Evolutionary conservation across 2,329 filamentous ascomycete species (phyloP).

Genomic region (Epichloe baconii): DNA sequence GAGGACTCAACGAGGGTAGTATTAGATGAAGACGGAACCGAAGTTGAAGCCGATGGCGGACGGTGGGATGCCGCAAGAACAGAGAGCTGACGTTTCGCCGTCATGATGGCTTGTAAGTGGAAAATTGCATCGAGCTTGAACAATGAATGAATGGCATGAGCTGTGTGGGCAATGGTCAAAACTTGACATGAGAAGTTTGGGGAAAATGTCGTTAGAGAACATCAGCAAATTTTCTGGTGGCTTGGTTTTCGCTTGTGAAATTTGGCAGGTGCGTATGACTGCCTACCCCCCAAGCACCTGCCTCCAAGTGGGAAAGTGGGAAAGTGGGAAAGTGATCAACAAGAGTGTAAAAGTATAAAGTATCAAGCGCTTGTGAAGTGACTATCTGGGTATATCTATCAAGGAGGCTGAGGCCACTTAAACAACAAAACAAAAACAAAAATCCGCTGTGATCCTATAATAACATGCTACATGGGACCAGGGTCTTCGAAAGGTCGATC

Average conservation of each 20-base stretch:
- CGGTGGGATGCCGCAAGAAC: conserved; percentile 1
- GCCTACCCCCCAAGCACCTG: not conserved
- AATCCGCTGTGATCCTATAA: not conserved
- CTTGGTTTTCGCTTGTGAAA: not conserved
- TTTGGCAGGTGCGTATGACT: not conserved
- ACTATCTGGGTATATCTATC: not conserved
- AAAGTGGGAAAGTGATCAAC: not conserved
- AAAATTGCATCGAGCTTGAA: not conserved
- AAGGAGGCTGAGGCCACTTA: not conserved
- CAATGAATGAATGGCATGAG: too few relatives aligned
- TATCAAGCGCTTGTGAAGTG: not conserved
- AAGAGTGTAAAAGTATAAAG: not conserved
- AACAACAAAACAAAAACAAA: not conserved
- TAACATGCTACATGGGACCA: too few relatives aligned
- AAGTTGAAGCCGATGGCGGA: not conserved
- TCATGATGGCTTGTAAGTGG: not conserved
- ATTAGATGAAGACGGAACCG: not conserved
- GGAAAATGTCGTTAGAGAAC: too few relatives aligned
- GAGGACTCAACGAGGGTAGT: not conserved
- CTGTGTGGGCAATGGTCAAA: too few relatives aligned
- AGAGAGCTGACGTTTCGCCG: conserved; percentile 2
- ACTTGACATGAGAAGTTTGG: too few relatives aligned
- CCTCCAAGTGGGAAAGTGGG: not conserved
- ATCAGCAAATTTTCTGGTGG: not conserved
- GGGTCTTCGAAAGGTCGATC: not conserved